Conservation (phyloP, 768 basidiomycete genomes). For the Trametes maxima region DNA sequence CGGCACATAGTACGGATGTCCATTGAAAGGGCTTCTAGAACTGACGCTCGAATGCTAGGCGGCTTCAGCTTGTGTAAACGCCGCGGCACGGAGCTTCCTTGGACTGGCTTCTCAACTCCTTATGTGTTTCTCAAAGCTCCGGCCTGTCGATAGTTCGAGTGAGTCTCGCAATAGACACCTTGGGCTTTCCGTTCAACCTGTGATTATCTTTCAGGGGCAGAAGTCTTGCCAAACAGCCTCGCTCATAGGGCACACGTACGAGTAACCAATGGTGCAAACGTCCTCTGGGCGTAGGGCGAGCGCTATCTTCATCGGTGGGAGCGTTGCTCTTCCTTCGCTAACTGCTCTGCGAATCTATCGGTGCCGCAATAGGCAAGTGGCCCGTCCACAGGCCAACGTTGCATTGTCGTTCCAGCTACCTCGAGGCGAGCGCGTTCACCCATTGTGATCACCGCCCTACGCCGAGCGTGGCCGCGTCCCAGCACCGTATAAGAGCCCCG, state of each 20-base stretch:
- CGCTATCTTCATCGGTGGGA: not conserved
- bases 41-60: not conserved
- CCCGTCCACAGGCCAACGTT: not conserved
- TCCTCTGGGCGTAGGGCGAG: slow-evolving; percentile 13
- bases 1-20: too few relatives aligned
- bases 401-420: slow-evolving; percentile 13
- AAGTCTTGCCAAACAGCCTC: not conserved
- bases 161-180: slow-evolving; percentile 1
- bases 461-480: not conserved
- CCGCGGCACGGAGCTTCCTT: not conserved
- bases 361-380: not conserved
- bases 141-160: not conserved
- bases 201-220: slow-evolving; percentile 3
- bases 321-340: slow-evolving; percentile 7
- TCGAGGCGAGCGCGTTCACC: slow-evolving; percentile 16
- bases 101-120: not conserved
- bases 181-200: not conserved
- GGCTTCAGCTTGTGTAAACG: not conserved
- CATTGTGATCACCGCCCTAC: slow-evolving; percentile 12
- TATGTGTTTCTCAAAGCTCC: not conserved
- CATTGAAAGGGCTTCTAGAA: too few relatives aligned
- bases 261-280: not conserved
- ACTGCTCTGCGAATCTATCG: slow-evolving; percentile 3
- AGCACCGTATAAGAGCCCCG: slow-evolving; percentile 3
- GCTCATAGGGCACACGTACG: not conserved